Percentiles rank a stretch among this genome's conserved stretches.
Conservation (phyloP, 1,284 basidiomycete genomes). For the Rhodotorula sp. region DNA sequence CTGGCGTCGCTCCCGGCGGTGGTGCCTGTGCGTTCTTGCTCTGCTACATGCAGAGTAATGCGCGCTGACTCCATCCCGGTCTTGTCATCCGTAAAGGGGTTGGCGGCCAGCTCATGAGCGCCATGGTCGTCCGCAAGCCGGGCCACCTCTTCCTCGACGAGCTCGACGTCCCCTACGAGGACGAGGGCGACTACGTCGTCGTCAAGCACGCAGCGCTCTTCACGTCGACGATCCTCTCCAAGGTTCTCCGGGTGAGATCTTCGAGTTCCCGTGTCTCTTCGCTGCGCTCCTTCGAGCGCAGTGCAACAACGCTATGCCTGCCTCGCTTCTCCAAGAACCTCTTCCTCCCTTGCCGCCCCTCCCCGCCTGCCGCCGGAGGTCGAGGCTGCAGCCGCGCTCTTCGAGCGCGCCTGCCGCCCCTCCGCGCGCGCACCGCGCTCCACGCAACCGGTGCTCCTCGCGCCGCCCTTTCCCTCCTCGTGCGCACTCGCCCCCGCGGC, state of each 20-base stretch:
- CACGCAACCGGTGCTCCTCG: not conserved
- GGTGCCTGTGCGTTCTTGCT: conserved; percentile 52
- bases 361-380: not conserved
- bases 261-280: not conserved
- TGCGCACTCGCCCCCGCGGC: not conserved
- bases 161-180: conserved; percentile 75
- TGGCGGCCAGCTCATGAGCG: conserved; percentile 76
- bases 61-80: not conserved
- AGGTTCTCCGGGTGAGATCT: conserved; percentile 59
- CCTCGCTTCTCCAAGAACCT: not conserved
- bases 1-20: conserved; percentile 66
- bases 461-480: not conserved
- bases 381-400: not conserved
- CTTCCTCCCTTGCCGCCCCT: not conserved
- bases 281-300: not conserved
- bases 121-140: conserved; percentile 83
- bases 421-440: not conserved
- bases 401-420: not conserved
- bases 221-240: conserved; percentile 74
- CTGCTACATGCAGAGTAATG: not conserved
- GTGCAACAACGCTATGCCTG: not conserved
- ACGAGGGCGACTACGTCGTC: conserved; percentile 74
- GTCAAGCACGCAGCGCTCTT: conserved; percentile 80
- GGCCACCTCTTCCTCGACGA: conserved; percentile 73
- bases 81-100: not conserved